These are phyloP conservation scores for Solanum pinnatisectum DNA, from an alignment of 257 asterid species.

Conservation along the genomic window DNA sequence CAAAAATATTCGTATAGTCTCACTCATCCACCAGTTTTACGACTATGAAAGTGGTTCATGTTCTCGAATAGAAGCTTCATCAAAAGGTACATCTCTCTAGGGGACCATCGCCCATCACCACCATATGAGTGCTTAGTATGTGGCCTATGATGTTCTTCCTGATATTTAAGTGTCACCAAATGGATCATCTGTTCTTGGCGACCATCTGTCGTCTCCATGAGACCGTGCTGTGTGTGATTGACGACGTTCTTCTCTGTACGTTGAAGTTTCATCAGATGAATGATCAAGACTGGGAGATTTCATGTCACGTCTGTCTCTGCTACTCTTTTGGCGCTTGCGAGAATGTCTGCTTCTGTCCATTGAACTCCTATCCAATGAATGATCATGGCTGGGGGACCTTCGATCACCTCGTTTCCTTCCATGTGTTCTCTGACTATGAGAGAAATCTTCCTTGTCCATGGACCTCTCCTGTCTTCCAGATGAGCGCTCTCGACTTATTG, in stretches of 20 bases:
- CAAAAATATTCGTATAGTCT: not conserved
- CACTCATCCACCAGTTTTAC: not conserved
- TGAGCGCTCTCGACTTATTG: slow-evolving; percentile 34
- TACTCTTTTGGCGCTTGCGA: slow-evolving; percentile 10
- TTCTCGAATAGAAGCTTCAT: not conserved
- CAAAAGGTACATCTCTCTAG: not conserved
- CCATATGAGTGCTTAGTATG: not conserved
- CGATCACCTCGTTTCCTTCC: slow-evolving; percentile 22
- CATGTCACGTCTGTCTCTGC: slow-evolving; percentile 22
- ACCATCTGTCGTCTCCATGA: not conserved
- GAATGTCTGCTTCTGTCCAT: slow-evolving; percentile 22
- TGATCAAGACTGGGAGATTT: slow-evolving; percentile 23
- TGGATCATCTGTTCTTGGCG: not conserved
- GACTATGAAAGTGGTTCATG: not conserved
- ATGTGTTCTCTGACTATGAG: slow-evolving; percentile 14
- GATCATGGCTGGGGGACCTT: slow-evolving; percentile 19
- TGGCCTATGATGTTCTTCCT: not conserved
- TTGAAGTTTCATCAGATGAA: slow-evolving; percentile 5
- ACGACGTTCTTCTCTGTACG: not conserved
- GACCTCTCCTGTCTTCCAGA: slow-evolving; percentile 22
- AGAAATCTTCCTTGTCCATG: slow-evolving; percentile 15
- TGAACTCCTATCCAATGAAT: slow-evolving; percentile 22
- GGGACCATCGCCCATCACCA: not conserved
- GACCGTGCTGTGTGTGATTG: not conserved
- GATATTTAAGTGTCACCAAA: not conserved